Evolutionary conservation across 441 rosid genomes (phyloP), one percentile per base, ranked within the genome.

Genomic region (Melastoma candidum): DNA sequence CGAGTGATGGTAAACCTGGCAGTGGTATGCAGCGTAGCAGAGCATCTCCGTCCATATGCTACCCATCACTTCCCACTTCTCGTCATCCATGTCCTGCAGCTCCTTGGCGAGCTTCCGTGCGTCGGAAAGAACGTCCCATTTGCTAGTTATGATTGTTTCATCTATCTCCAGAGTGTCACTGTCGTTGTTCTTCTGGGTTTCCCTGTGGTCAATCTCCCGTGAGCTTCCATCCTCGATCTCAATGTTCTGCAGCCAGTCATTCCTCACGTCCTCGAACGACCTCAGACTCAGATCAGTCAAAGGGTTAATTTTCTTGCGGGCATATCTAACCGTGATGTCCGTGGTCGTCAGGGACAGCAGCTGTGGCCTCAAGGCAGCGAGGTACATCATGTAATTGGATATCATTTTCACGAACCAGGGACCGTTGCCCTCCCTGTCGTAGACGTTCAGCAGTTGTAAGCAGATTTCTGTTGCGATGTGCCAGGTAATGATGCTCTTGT

Each of bases 401-500:
- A 41, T 39, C 47, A 41, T 46, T 41, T 53, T 44, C 13, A 29
- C 36, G 36, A 3, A 29, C 36, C 3, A 0, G 36, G 3, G 7
- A 3, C 36, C 7, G 26, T 53, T 14, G 14, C 57, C 3, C 3
- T 49, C 53, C 1, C 2, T 4, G 2, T 53, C 32, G 27, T 11
- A 13, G 8, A 1, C 9, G 12, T 0, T 44, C 11, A 36, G 26
- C 36, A 3, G 36, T 3, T 29, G 3, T 29, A 29, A 29, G 36
- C 36, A 29, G 32, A 22, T 11, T 41, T 53, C 47, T 6, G 57
- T 53, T 7, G 47, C 57, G 10, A 43, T 17, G 47, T 53, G 47
- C 57, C 32, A 53, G 32, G 44, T 12, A 7, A 54, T 54, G 48
- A 54, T 54, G 48, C 12, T 54, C 48, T 54, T 54, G n/a, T 54